Conservation (phyloP, 768 basidiomycete genomes). For the Amanita molliuscula region DNA sequence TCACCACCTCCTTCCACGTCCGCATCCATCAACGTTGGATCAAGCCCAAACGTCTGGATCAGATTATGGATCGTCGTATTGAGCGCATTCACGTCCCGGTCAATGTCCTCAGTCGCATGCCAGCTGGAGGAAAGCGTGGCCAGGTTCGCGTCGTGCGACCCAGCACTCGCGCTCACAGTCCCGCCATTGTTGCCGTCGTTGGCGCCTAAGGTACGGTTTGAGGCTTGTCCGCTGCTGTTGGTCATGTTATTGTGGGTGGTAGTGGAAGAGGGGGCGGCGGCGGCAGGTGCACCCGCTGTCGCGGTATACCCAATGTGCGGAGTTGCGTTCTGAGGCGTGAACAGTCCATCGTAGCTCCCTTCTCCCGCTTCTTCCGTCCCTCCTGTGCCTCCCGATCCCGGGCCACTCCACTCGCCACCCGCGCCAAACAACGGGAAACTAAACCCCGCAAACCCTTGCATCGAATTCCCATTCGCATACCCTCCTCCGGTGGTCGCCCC, state of each 20-base stretch:
- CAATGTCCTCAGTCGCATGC: conserved; percentile 52
- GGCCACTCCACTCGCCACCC: background rate
- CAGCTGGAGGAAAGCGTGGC: conserved; percentile 35
- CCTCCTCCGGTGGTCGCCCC: background rate
- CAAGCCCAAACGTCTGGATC: conserved; percentile 61
- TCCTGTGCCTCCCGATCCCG: background rate
- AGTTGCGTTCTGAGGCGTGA: background rate
- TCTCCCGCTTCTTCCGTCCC: background rate
- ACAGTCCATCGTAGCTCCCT: background rate
- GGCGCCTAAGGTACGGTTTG: too few species aligned
- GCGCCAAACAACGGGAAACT: background rate
- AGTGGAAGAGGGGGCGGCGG: background rate
- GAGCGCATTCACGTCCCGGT: conserved; percentile 62
- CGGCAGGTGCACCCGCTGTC: conserved; percentile 1
- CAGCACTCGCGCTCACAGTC: background rate
- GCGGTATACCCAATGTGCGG: background rate
- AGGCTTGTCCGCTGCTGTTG: background rate
- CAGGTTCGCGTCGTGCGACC: conserved; percentile 16
- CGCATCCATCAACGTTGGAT: conserved; percentile 27
- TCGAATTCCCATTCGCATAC: background rate
- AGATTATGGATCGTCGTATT: conserved; percentile 60
- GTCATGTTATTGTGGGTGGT: background rate
- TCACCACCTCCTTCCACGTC: background rate
- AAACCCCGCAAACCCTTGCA: background rate
- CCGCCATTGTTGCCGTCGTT: background rate